Conservation (phyloP, 768 basidiomycete genomes). For the Coprinellus micaceus region DNA sequence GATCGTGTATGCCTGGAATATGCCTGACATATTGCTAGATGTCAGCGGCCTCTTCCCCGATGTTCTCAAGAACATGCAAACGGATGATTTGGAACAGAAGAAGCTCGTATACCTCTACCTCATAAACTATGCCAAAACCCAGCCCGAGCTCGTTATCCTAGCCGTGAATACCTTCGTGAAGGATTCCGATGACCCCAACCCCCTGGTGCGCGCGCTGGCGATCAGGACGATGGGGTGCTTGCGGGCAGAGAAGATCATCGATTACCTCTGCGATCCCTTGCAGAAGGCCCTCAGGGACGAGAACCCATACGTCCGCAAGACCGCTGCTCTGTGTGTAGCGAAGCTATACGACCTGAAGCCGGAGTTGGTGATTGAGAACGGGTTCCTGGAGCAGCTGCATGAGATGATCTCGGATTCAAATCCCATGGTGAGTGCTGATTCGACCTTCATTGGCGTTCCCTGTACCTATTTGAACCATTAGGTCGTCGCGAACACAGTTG, state of each 20-base stretch:
- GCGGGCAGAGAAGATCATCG: conserved; percentile 97
- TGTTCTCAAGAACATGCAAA: conserved; percentile 99
- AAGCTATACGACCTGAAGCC: conserved; percentile 98
- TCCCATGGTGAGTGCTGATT: conserved; percentile 72
- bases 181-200: conserved; percentile 95
- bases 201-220: conserved; percentile 91
- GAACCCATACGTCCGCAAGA: conserved; percentile 98
- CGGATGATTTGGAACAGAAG: conserved; percentile 98
- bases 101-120: conserved; percentile 99
- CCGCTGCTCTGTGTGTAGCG: conserved; percentile 93
- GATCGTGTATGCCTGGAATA: not conserved
- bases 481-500: conserved; percentile 97
- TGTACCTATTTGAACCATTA: conserved; percentile 26
- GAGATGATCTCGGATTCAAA: conserved; percentile 96
- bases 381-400: conserved; percentile 82
- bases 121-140: conserved; percentile 99
- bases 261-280: conserved; percentile 95
- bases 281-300: conserved; percentile 91
- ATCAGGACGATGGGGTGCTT: conserved; percentile 98
- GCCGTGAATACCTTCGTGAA: conserved; percentile 99
- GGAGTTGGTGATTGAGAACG: conserved; percentile 90
- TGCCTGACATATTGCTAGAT: conserved; percentile 39
- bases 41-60: conserved; percentile 95
- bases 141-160: conserved; percentile 97
- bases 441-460: conserved; percentile 3